Evolutionary conservation across 768 basidiomycete species (phyloP), one percentile per base, ranked within the genome.

Genomic region (Imleria badia): DNA sequence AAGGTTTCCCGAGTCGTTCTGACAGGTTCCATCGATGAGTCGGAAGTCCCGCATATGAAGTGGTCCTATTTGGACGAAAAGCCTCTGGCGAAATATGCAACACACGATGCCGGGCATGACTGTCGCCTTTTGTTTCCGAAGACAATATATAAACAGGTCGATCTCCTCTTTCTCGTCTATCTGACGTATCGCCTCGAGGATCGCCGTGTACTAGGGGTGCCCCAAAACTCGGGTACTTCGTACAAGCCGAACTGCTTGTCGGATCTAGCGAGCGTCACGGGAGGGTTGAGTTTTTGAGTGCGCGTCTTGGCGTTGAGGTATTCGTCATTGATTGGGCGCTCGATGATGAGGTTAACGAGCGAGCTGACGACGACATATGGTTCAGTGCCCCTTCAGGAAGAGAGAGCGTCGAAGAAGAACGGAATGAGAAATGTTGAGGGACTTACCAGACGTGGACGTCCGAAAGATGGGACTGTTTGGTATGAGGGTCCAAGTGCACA

Each of bases 321-420:
- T 13, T 36, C 53, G 17, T 35, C 5, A 61, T 60, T 66, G 51
- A 54, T 5, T n/a, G 64, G 60, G 40, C 48, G 41, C 15, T 61
- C 61, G 11, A 35, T 29, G 26, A 71, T 64, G 51, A 70, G 61
- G 52, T 69, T 69, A 5, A 61, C 39, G 54, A 71, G 60, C 15
- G 60, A 71, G 43, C 68, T 49, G 1, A 69, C 64, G 48, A 69
- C 60, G 20, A 68, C 60, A 36, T 61, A 55, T 12, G 64, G 61
- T 26, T 45, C 43, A 2, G 19, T 31, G n/a, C n/a, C 20, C 57
- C n/a, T 57, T 41, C 6, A 26, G 13, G 10, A 17, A 20, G 29
- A 3, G 33, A 44, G 36, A 44, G 33, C 2, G 17, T 40, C 12
- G 30, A 13, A 10, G n/a, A n/a, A n/a, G 13, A 22, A 39, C 0